These are phyloP conservation scores for Microcyclospora tardicrescens DNA, from an alignment of 2,329 filamentous ascomycete species.

Conservation along the genomic window DNA sequence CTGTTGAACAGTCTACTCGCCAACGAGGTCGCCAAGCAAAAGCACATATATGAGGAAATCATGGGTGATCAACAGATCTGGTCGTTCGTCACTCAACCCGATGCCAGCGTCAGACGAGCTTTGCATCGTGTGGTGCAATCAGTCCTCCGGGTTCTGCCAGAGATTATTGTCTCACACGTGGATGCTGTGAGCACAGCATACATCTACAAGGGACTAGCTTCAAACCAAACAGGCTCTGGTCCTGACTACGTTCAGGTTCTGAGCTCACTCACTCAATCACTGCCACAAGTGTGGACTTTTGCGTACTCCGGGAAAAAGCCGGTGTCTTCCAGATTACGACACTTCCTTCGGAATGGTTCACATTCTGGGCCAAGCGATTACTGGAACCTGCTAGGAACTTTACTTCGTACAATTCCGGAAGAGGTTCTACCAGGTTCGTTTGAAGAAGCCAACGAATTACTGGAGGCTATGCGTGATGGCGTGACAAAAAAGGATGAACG, in stretches of 20 bases:
- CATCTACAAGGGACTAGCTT: slow-evolving; percentile 60
- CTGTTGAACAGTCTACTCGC: slow-evolving; percentile 32
- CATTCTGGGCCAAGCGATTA: slow-evolving; percentile 60
- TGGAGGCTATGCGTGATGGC: slow-evolving; percentile 57
- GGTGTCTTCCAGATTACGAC: slow-evolving; percentile 46
- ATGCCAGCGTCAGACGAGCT: slow-evolving; percentile 45
- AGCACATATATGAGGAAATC: slow-evolving; percentile 50
- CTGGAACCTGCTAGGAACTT: slow-evolving; percentile 54
- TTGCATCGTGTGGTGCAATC: slow-evolving; percentile 44
- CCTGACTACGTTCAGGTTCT: slow-evolving; percentile 57
- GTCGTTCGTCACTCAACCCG: slow-evolving; percentile 43
- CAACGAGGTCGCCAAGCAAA: slow-evolving; percentile 47
- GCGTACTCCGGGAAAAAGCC: slow-evolving; percentile 46
- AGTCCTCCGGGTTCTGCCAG: slow-evolving; percentile 35
- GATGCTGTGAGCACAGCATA: slow-evolving; percentile 55
- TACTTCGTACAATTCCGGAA: slow-evolving; percentile 46
- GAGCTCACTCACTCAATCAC: slow-evolving; percentile 48
- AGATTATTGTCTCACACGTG: slow-evolving; percentile 25
- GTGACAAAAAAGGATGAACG: slow-evolving; percentile 63
- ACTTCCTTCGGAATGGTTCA: slow-evolving; percentile 72
- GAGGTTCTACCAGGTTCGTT: slow-evolving; percentile 41
- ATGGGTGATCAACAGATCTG: slow-evolving; percentile 51
- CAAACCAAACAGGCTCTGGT: slow-evolving; percentile 60
- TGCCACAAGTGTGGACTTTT: slow-evolving; percentile 62
- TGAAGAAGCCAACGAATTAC: slow-evolving; percentile 46